Evolutionary conservation across 1,139 yeast genomes (phyloP).

Genomic region (Candida sanyaensis): DNA sequence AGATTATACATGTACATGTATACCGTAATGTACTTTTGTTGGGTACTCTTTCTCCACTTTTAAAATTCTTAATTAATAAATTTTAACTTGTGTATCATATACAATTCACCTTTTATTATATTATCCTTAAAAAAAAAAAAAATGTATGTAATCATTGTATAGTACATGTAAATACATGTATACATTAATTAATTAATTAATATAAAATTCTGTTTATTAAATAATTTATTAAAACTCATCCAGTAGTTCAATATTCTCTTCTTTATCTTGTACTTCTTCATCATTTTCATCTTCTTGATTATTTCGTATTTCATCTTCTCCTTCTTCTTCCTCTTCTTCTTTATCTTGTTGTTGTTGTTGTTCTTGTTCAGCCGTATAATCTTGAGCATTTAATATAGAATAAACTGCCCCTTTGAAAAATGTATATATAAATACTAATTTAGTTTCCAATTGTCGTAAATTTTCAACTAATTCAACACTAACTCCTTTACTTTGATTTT

Average conservation of each 20-base stretch:
- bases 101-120: too few relatives aligned
- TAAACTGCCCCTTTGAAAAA: constrained; percentile 71
- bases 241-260: constrained; percentile 3
- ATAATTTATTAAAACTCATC: neutral
- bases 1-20: too few relatives aligned
- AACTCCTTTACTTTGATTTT: constrained; percentile 11
- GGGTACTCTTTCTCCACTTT: too few relatives aligned
- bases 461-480: constrained; percentile 43
- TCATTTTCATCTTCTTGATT: constrained; percentile 14
- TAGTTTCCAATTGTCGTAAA: constrained; percentile 59
- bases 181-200: too few relatives aligned
- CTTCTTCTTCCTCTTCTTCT: constrained; percentile 12
- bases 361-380: constrained; percentile 13
- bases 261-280: neutral
- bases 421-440: constrained; percentile 66
- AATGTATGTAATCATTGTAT: too few relatives aligned
- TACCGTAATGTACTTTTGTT: too few relatives aligned
- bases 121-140: too few relatives aligned
- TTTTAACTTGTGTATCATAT: too few relatives aligned
- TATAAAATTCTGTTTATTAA: too few relatives aligned
- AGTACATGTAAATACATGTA: too few relatives aligned
- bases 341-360: constrained; percentile 14
- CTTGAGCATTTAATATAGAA: constrained; percentile 36
- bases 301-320: constrained; percentile 14
- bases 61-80: too few relatives aligned